Evolutionary conservation across 2,329 filamentous ascomycete species (phyloP).

Genomic region (Calonectria hawksworthii): DNA sequence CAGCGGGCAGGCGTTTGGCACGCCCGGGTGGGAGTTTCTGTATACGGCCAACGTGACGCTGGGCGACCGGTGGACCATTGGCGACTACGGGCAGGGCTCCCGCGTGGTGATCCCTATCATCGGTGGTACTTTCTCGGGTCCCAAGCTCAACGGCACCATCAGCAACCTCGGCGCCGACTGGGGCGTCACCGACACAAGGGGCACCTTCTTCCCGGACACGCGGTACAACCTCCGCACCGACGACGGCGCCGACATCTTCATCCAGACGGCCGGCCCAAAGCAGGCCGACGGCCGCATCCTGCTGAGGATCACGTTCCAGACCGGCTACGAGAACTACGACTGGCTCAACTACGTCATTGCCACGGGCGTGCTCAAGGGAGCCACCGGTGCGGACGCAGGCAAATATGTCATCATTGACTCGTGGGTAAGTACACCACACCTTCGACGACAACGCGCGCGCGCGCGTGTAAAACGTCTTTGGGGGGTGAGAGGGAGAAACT

Average conservation of each 20-base stretch:
- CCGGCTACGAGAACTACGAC: slow-evolving; percentile 50
- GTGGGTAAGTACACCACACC: slow-evolving; percentile 41
- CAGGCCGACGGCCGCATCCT: slow-evolving; percentile 49
- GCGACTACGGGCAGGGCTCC: slow-evolving; percentile 38
- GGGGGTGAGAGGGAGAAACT: not conserved
- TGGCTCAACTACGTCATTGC: slow-evolving; percentile 55
- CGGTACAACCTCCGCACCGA: slow-evolving; percentile 55
- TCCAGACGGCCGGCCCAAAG: slow-evolving; percentile 53
- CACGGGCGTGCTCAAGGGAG: slow-evolving; percentile 35
- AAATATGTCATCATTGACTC: slow-evolving; percentile 45
- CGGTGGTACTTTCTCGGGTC: slow-evolving; percentile 54
- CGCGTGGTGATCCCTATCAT: slow-evolving; percentile 50
- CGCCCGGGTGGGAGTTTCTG: slow-evolving; percentile 37
- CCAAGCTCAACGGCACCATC: slow-evolving; percentile 49
- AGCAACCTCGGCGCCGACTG: slow-evolving; percentile 52
- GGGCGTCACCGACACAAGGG: slow-evolving; percentile 52
- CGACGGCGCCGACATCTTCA: slow-evolving; percentile 55
- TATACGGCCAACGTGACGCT: slow-evolving; percentile 41
- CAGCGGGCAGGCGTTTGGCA: slow-evolving; percentile 31
- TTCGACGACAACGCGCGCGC: too few relatives aligned
- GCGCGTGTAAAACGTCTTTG: too few relatives aligned
- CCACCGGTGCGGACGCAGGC: slow-evolving; percentile 20
- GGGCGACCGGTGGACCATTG: slow-evolving; percentile 39
- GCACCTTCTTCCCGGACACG: slow-evolving; percentile 55
- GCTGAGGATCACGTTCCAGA: slow-evolving; percentile 51